phyloP scores from a whole-genome alignment of 768 basidiomycete species.

The Myochromella boudieri region DNA sequence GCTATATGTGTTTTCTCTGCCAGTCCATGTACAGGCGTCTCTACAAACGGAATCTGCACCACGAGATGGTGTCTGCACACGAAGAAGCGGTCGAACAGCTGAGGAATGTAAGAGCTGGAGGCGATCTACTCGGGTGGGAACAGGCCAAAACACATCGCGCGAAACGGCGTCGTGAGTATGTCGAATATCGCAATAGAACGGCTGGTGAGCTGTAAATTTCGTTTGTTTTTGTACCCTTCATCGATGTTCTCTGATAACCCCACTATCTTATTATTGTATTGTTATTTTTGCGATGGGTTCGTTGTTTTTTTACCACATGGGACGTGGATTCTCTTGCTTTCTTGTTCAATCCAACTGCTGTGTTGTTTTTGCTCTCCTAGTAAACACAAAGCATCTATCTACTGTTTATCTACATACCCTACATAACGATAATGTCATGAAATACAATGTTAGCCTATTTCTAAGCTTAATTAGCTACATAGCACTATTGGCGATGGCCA shows the following conservation, averaged over 20 bases:
- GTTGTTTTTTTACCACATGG: neutral
- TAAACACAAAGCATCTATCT: too few species aligned
- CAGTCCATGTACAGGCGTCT: slow-evolving; percentile 31
- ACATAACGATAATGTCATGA: neutral
- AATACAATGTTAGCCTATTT: neutral
- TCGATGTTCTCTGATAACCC: too few species aligned
- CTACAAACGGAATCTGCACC: slow-evolving; percentile 31
- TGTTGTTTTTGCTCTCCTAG: neutral
- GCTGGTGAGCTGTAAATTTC: slow-evolving; percentile 8
- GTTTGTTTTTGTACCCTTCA: too few species aligned
- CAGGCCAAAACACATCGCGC: slow-evolving; percentile 33
- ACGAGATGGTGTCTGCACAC: slow-evolving; percentile 28
- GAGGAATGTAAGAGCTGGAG: slow-evolving; percentile 20
- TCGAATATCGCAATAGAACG: slow-evolving; percentile 14
- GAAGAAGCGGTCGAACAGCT: slow-evolving; percentile 27
- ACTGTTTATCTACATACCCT: neutral
- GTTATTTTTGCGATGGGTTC: neutral
- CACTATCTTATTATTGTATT: neutral
- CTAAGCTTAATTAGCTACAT: too few species aligned
- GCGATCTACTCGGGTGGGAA: slow-evolving; percentile 30
- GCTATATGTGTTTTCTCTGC: too few species aligned
- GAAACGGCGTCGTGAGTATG: slow-evolving; percentile 29
- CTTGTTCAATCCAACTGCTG: neutral
- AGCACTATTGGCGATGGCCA: too few species aligned
- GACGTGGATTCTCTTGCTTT: neutral